Evolutionary conservation across 441 rosid genomes (phyloP), one percentile per base, ranked within the genome.

Genomic region (Kokia cookei): DNA sequence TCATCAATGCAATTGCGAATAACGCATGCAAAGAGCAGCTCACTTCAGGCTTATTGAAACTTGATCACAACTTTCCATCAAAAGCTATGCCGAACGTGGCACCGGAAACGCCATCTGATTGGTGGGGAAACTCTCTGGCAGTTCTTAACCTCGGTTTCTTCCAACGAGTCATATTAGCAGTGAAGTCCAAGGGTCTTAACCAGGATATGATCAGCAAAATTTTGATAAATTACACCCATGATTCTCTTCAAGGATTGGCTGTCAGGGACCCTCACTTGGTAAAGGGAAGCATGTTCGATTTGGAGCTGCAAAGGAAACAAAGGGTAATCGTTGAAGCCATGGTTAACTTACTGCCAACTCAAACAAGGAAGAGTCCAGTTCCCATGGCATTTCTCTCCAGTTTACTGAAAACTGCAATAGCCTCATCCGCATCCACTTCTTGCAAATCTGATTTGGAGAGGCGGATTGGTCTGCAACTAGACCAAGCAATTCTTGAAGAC

Each of bases 11-110:
- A 19, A 90, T 95, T 24, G 97, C 95, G 43, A 93, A 79, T 81
- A 93, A 88, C 75, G 97, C 97, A 1, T 93, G 99, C 86, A 92
- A 93, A 79, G 99, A 96, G 85, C 98, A 96, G 79, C 94, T 93
- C 51, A 85, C 97, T 27, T 91, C 98, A 1, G 98, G 99, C 27
- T 80, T 95, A 77, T 54, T 88, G 65, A 95, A 95, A 82, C 96
- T 95, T 43, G 97, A 93, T 78, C 91, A 90, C 51, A 82, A 86
- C 62, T 91, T 84, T 81, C 80, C 89, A 2, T 76, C 84, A 17
- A 89, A 86, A 71, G 12, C 75, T 13, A 40, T 63, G 53, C 47
- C 80, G 0, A 84, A 77, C 27, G 73, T 82, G n/a, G 98, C 87
- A 74, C 90, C 91, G 4, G 95, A 95, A 77, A 89, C 94, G 60